Percentiles rank a stretch among this genome's conserved stretches.
These are phyloP conservation scores for Tillandsia leiboldiana DNA, from an alignment of 176 grass and related monocot species.

Conservation along the genomic window DNA sequence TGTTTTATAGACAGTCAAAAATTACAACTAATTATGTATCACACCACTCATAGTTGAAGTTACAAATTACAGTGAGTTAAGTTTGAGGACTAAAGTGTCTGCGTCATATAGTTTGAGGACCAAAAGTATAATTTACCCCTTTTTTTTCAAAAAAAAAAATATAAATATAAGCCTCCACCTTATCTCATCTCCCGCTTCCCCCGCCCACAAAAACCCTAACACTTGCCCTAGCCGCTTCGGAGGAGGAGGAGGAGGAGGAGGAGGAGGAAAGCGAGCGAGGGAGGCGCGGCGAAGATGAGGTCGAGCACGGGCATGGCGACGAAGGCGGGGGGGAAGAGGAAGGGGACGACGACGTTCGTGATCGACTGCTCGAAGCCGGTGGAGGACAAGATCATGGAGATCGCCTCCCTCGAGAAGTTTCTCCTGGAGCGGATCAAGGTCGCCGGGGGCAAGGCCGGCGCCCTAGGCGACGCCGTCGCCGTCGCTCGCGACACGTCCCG, in stretches of 20 bases:
- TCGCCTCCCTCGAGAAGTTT: constrained; percentile 92
- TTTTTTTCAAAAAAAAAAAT: not conserved
- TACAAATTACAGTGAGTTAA: too few species aligned
- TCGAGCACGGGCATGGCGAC: constrained; percentile 19
- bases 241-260: too few species aligned
- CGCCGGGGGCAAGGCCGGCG: constrained; percentile 82
- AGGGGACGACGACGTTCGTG: constrained; percentile 58
- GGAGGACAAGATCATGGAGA: constrained; percentile 95
- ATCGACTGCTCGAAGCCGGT: constrained; percentile 89
- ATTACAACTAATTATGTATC: too few species aligned
- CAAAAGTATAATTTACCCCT: too few species aligned
- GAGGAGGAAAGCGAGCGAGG: constrained; percentile 3
- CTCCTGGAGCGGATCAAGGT: constrained; percentile 93
- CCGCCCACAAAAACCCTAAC: constrained; percentile 23
- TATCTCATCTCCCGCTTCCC: not conserved
- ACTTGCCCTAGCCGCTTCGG: constrained; percentile 34
- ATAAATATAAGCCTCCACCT: constrained; percentile 6
- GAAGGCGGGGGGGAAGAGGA: constrained; percentile 56
- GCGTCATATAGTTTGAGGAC: too few species aligned
- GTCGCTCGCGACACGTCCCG: constrained; percentile 63
- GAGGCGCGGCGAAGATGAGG: constrained; percentile 35
- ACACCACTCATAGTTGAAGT: too few species aligned
- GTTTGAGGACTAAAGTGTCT: too few species aligned
- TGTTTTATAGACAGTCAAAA: too few species aligned
- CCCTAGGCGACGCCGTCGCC: constrained; percentile 59